Conservation (phyloP, 441 rosid species). For the Arabidopsis lyrata region DNA sequence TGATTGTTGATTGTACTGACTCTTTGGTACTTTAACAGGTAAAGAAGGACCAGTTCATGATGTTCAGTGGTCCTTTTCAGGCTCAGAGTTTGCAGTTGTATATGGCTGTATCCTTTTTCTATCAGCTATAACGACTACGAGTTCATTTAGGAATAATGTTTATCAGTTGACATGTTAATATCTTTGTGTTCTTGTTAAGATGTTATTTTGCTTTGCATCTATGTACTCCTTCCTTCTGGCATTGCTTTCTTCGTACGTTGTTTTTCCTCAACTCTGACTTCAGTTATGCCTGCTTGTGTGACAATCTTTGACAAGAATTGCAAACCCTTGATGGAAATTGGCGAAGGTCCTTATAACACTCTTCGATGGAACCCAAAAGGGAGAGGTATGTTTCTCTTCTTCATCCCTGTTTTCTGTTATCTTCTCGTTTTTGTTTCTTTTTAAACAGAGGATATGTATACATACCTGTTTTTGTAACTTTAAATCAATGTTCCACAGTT, state of each 20-base stretch:
- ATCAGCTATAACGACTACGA: conserved; percentile 3
- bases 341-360: conserved; percentile 89
- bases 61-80: conserved; percentile 93
- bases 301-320: conserved; percentile 91
- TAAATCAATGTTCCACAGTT: conserved; percentile 58
- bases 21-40: conserved; percentile 58
- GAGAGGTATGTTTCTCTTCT: conserved; percentile 66
- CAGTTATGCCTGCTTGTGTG: conserved; percentile 93
- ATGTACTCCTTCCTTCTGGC: background rate
- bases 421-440: conserved; percentile 2
- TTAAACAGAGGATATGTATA: background rate
- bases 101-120: conserved; percentile 93
- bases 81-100: conserved; percentile 91
- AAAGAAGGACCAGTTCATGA: conserved; percentile 97
- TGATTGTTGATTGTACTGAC: conserved; percentile 44
- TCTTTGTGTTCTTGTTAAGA: conserved; percentile 22
- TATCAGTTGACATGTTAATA: background rate
- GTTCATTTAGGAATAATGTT: conserved; percentile 3
- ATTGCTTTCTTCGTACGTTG: conserved; percentile 31
- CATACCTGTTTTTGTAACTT: conserved; percentile 47
- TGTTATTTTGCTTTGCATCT: conserved; percentile 12
- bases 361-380: conserved; percentile 96
- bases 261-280: conserved; percentile 54
- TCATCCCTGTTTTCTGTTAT: conserved; percentile 20
- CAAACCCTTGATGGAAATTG: conserved; percentile 85